Percentiles rank a stretch among this genome's conserved stretches.
Evolutionary conservation across 148 eudicot species (phyloP).

Genomic region (Persicaria tinctoria): DNA sequence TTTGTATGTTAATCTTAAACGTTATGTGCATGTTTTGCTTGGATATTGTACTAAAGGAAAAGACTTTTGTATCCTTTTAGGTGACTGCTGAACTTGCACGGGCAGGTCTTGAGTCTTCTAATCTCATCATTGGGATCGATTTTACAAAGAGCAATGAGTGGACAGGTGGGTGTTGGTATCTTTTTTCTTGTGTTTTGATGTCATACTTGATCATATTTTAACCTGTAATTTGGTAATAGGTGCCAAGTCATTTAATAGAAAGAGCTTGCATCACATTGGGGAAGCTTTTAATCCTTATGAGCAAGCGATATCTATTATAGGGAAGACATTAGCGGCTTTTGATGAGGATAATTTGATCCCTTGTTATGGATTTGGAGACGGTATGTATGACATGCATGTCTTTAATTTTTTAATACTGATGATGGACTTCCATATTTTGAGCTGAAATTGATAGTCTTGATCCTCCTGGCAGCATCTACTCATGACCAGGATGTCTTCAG

Average conservation of each 20-base stretch:
- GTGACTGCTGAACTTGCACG: constrained; percentile 80
- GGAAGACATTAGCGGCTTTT: constrained; percentile 76
- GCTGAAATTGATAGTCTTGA: not conserved
- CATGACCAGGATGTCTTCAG: constrained; percentile 91
- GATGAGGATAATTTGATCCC: constrained; percentile 97
- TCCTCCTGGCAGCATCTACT: constrained; percentile 59
- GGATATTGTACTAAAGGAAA: not conserved
- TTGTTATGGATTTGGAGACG: constrained; percentile 97
- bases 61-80: constrained; percentile 26
- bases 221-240: constrained; percentile 36
- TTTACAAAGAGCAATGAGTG: constrained; percentile 99
- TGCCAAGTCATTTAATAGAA: constrained; percentile 54
- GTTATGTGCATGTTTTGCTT: not conserved
- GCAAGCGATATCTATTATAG: constrained; percentile 86
- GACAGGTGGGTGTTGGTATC: constrained; percentile 50
- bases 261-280: constrained; percentile 85
- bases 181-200: not conserved
- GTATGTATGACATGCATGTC: constrained; percentile 25
- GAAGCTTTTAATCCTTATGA: constrained; percentile 65
- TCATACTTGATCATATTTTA: constrained; percentile 5
- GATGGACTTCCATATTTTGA: not conserved
- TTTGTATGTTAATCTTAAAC: not conserved
- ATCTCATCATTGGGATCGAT: constrained; percentile 89
- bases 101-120: constrained; percentile 95
- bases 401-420: not conserved